Percentiles rank a stretch among this genome's conserved stretches.
Conservation (phyloP, 441 rosid genomes). For the Brassica balearica region DNA sequence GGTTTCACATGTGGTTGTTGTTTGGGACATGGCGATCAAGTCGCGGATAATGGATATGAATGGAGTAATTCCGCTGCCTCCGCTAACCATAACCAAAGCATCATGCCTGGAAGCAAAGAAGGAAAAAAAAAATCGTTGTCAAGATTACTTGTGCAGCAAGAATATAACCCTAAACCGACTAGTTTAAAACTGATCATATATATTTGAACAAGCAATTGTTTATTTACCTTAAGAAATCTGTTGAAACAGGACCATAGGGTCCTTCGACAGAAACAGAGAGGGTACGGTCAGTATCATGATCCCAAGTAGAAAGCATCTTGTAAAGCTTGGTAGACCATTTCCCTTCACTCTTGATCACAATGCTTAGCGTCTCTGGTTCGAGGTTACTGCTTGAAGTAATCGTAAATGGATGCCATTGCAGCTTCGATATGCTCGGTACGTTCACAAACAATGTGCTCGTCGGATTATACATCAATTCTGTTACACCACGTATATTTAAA, state of each 20-base stretch:
- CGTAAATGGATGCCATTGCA: constrained; percentile 69
- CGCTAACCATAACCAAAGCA: constrained; percentile 79
- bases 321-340: constrained; percentile 58
- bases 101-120: constrained; percentile 60
- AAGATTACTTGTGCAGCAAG: constrained; percentile 14
- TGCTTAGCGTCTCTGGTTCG: constrained; percentile 53
- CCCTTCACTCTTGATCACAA: constrained; percentile 57
- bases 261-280: constrained; percentile 57
- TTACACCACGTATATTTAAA: constrained; percentile 2
- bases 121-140: background rate
- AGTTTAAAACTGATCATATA: background rate
- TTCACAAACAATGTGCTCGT: constrained; percentile 56
- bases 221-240: constrained; percentile 52
- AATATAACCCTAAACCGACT: background rate
- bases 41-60: constrained; percentile 84
- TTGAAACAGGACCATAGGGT: constrained; percentile 61
- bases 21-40: constrained; percentile 50
- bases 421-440: constrained; percentile 59
- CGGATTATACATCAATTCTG: constrained; percentile 50
- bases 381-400: constrained; percentile 54
- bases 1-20: constrained; percentile 43
- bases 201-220: background rate
- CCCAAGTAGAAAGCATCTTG: constrained; percentile 51
- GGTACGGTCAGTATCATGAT: constrained; percentile 28
- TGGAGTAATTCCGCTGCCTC: constrained; percentile 94